Percentiles rank a stretch among this genome's conserved stretches.
These are phyloP conservation scores for Lachnellula suecica DNA, from an alignment of 2,329 filamentous ascomycete genomes.

Conservation along the genomic window DNA sequence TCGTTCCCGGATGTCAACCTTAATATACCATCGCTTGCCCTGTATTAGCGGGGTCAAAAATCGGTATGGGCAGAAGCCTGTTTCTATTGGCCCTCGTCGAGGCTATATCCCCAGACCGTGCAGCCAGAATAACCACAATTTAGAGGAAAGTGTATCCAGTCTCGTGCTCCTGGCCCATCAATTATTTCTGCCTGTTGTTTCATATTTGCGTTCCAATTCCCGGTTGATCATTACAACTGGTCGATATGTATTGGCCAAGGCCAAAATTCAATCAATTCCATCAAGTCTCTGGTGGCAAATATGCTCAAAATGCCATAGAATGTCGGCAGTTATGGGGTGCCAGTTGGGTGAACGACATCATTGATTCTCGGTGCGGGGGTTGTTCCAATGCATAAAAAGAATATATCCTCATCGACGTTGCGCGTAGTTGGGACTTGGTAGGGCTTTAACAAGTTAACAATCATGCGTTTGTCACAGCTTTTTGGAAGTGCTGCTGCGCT, in stretches of 20 bases:
- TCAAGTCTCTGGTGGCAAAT: neutral
- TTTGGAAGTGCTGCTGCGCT: neutral
- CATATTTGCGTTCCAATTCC: neutral
- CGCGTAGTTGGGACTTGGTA: neutral
- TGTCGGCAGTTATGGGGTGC: neutral
- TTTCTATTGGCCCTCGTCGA: neutral
- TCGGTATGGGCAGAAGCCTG: too few species aligned
- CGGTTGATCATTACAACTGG: neutral
- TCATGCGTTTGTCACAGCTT: neutral
- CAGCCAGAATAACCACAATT: slow-evolving; percentile 1
- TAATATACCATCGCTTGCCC: neutral
- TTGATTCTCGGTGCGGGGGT: neutral
- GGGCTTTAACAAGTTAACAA: neutral
- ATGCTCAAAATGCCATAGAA: too few species aligned
- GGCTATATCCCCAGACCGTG: neutral
- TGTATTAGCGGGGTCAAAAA: neutral
- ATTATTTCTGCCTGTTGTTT: neutral
- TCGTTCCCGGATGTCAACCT: neutral
- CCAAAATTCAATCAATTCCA: neutral
- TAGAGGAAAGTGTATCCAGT: neutral
- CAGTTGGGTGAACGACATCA: neutral
- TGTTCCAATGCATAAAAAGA: neutral
- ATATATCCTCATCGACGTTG: neutral
- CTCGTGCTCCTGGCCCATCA: neutral
- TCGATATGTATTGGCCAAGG: neutral